Evolutionary conservation across 208 protist species (phyloP), one percentile per base, ranked within the genome.

Genomic region (Acanthamoeba culbertsoni): DNA sequence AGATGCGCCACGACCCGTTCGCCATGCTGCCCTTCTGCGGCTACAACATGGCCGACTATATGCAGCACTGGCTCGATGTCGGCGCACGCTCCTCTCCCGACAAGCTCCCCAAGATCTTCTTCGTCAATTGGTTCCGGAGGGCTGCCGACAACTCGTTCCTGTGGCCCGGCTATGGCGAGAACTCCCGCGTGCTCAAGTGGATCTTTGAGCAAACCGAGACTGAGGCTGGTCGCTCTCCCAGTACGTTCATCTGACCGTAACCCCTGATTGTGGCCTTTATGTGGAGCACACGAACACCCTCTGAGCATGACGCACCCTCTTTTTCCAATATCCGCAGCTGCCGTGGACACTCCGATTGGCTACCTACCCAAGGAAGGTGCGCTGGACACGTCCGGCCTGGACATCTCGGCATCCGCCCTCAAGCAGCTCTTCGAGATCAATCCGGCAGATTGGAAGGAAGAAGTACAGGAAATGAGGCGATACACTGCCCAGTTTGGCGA

Each of bases 1-100:
- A 35, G 40, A 40, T 98, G 2, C 73, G 95, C 18, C 91, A 94
- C 77, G 97, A 98, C 92, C 97, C 97, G 65, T 97, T 98, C 37
- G 97, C 97, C 23, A 98, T 98, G 97, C 91, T 96, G 43, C 97
- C 97, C 48, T 98, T 98, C 91, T 96, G 95, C 79, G 97, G 97
- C 63, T 98, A 98, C 91, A 96, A 98, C 90, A 97, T 98, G 96
- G 96, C 93, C 73, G 96, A 98, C 86, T 98, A 98, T 84, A 97
- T 98, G 37, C 3, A 42, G 6, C 97, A 98, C 84, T 98, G 97
- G 96, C 63, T 98, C 14, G 35, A 93, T 8, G 96, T 98, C 55
- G 96, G 96, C 63, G 20, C 18, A 8, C 55, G 71, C 0, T 1
- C 62, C 23, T 43, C 63, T 1, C 5, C 68, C 46, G 35, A n/a